These are phyloP conservation scores for Arabidopsis thaliana DNA, from an alignment of 345 rosid genomes.

Conservation along the genomic window DNA sequence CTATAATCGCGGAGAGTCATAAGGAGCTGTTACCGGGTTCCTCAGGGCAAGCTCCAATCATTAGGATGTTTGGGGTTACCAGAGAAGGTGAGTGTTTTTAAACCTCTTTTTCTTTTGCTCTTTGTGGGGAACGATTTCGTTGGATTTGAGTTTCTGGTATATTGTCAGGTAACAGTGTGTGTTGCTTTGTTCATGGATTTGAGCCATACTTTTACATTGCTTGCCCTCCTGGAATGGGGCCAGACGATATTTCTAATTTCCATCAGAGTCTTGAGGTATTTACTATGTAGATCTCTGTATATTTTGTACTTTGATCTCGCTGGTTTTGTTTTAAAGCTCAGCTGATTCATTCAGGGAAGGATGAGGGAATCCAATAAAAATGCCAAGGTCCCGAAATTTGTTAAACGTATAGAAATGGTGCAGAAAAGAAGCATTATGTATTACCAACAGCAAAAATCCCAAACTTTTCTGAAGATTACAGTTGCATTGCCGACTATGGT, in stretches of 20 bases:
- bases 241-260: slow-evolving; percentile 84
- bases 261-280: slow-evolving; percentile 87
- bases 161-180: slow-evolving; percentile 83
- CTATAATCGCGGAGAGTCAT: slow-evolving; percentile 66
- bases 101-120: neutral
- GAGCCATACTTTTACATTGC: slow-evolving; percentile 94
- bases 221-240: slow-evolving; percentile 92
- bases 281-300: slow-evolving; percentile 11
- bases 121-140: neutral
- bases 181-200: slow-evolving; percentile 95
- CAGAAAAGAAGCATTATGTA: slow-evolving; percentile 88
- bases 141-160: slow-evolving; percentile 5
- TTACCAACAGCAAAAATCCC: slow-evolving; percentile 83
- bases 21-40: slow-evolving; percentile 64
- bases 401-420: slow-evolving; percentile 71
- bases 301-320: slow-evolving; percentile 13
- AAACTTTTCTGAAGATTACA: slow-evolving; percentile 84
- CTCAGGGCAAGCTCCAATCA: slow-evolving; percentile 81
- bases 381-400: slow-evolving; percentile 62
- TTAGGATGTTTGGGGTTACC: slow-evolving; percentile 89
- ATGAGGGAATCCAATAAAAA: slow-evolving; percentile 80
- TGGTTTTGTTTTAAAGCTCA: slow-evolving; percentile 11
- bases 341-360: slow-evolving; percentile 59
- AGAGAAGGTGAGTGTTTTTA: slow-evolving; percentile 64
- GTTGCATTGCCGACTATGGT: slow-evolving; percentile 97